Evolutionary conservation across 2,329 filamentous ascomycete species (phyloP).

Genomic region (Xenosphaeropsis pyriputrescens): DNA sequence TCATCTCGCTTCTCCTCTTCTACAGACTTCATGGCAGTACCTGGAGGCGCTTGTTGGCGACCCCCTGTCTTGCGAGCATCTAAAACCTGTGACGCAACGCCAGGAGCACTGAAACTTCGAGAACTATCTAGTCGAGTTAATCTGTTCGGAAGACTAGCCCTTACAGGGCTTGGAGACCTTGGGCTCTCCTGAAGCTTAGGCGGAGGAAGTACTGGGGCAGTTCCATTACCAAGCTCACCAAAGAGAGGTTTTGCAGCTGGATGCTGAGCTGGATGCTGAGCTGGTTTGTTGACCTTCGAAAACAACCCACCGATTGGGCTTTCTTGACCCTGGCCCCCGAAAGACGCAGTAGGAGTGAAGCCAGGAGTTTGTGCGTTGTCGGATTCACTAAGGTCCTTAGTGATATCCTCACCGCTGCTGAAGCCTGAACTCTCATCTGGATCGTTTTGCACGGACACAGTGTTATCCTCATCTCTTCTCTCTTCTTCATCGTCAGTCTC

Average conservation of each 20-base stretch:
- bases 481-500: constrained; percentile 20
- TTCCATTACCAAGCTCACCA: constrained; percentile 34
- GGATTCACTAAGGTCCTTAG: constrained; percentile 42
- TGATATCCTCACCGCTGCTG: constrained; percentile 50
- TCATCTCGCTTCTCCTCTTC: constrained; percentile 13
- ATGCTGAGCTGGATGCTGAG: constrained; percentile 28
- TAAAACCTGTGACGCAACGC: constrained; percentile 40
- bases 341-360: constrained; percentile 43
- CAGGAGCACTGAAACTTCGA: constrained; percentile 45
- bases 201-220: constrained; percentile 36
- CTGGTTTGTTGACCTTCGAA: constrained; percentile 29
- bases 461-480: constrained; percentile 23
- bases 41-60: constrained; percentile 31
- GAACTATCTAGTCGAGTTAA: constrained; percentile 31
- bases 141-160: constrained; percentile 37
- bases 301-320: constrained; percentile 18
- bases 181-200: constrained; percentile 39
- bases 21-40: constrained; percentile 23
- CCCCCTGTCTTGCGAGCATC: constrained; percentile 8
- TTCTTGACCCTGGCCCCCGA: constrained; percentile 31
- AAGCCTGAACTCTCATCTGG: constrained; percentile 8
- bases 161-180: constrained; percentile 59
- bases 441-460: constrained; percentile 27
- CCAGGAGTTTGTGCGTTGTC: constrained; percentile 30
- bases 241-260: constrained; percentile 28